phyloP scores from a whole-genome alignment of 306 rosid genomes.

The Sphenostylis stenocarpa region DNA sequence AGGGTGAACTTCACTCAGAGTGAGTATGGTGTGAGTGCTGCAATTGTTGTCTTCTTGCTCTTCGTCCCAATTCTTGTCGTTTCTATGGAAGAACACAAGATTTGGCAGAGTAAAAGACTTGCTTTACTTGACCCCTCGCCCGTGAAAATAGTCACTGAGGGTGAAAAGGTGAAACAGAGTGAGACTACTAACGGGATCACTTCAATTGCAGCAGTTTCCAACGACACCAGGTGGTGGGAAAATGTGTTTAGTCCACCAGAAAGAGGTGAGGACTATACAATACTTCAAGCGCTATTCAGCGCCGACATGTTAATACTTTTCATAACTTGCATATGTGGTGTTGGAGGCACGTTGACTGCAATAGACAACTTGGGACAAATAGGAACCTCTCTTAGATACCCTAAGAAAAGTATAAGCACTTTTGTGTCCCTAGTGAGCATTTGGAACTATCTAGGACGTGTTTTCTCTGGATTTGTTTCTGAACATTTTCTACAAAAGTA shows the following conservation, averaged over 20 bases:
- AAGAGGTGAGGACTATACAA: slow-evolving; percentile 70
- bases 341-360: slow-evolving; percentile 62
- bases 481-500: slow-evolving; percentile 43
- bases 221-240: slow-evolving; percentile 39
- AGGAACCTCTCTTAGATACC: slow-evolving; percentile 51
- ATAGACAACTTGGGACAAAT: slow-evolving; percentile 66
- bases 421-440: slow-evolving; percentile 62
- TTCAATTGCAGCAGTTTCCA: not conserved
- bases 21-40: slow-evolving; percentile 50
- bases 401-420: slow-evolving; percentile 49
- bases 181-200: not conserved
- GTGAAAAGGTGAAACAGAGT: not conserved
- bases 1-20: slow-evolving; percentile 30
- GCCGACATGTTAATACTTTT: slow-evolving; percentile 57
- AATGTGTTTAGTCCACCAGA: slow-evolving; percentile 49
- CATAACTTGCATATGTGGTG: slow-evolving; percentile 47
- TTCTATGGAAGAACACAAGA: slow-evolving; percentile 43
- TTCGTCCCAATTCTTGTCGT: slow-evolving; percentile 63
- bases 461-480: slow-evolving; percentile 54
- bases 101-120: slow-evolving; percentile 34
- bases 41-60: slow-evolving; percentile 46
- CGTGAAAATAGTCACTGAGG: slow-evolving; percentile 30
- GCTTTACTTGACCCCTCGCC: slow-evolving; percentile 25
- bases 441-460: slow-evolving; percentile 63
- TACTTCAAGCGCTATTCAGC: slow-evolving; percentile 67